Percentiles rank a stretch among this genome's conserved stretches.
Conservation (phyloP, 2,329 filamentous ascomycete genomes). For the Talaromyces sp. region DNA sequence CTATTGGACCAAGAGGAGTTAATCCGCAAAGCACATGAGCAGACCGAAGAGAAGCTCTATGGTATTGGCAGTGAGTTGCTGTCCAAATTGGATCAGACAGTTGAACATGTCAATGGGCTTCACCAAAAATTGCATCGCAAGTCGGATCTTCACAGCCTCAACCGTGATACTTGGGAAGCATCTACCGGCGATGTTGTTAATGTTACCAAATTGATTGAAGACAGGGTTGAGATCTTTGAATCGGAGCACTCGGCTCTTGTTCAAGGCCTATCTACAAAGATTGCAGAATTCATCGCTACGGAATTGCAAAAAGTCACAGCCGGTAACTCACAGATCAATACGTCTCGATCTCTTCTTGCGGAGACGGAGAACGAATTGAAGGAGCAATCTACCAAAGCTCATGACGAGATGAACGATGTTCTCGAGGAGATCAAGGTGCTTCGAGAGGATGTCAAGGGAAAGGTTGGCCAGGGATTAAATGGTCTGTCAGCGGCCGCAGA, state of each 20-base stretch:
- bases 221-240: slow-evolving; percentile 69
- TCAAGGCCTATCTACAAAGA: slow-evolving; percentile 62
- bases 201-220: slow-evolving; percentile 73
- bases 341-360: slow-evolving; percentile 66
- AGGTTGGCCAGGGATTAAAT: slow-evolving; percentile 79
- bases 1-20: slow-evolving; percentile 74
- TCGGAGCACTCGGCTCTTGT: slow-evolving; percentile 70
- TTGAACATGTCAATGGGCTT: slow-evolving; percentile 74
- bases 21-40: slow-evolving; percentile 77
- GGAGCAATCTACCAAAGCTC: slow-evolving; percentile 50
- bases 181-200: slow-evolving; percentile 73
- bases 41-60: slow-evolving; percentile 75
- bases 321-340: slow-evolving; percentile 67
- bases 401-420: slow-evolving; percentile 84
- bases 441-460: slow-evolving; percentile 79
- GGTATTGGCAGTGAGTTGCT: slow-evolving; percentile 73
- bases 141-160: slow-evolving; percentile 75
- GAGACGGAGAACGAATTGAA: slow-evolving; percentile 66
- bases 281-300: slow-evolving; percentile 71
- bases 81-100: slow-evolving; percentile 71
- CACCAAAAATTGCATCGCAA: slow-evolving; percentile 84
- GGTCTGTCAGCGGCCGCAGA: slow-evolving; percentile 80
- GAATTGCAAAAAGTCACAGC: slow-evolving; percentile 70
- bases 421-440: slow-evolving; percentile 89
- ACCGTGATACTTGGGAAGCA: slow-evolving; percentile 73